Conservation (phyloP, 2,329 filamentous ascomycete genomes). For the Thyridium curvatum region DNA sequence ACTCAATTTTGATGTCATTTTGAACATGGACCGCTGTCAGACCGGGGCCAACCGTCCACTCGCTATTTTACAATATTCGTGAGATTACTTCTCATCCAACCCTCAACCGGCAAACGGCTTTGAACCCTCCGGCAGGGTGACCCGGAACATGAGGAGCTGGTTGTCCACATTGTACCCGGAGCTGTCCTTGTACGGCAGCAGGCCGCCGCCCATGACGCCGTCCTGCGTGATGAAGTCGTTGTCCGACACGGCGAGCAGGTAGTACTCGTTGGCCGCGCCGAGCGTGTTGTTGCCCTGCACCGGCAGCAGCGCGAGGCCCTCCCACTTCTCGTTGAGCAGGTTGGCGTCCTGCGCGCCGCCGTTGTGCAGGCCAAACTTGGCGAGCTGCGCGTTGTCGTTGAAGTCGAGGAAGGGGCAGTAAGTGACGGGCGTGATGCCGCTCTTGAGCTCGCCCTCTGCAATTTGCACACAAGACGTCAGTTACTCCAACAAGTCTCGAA, state of each 20-base stretch:
- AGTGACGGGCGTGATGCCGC: constrained; percentile 46
- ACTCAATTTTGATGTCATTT: too few species aligned
- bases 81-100: constrained; percentile 1
- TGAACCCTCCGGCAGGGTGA: constrained; percentile 26
- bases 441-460: constrained; percentile 44
- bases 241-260: constrained; percentile 61
- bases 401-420: constrained; percentile 65
- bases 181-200: constrained; percentile 47
- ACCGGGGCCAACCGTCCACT: too few species aligned
- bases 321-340: constrained; percentile 73
- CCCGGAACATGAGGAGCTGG: constrained; percentile 57
- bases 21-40: too few species aligned
- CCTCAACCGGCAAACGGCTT: constrained; percentile 23
- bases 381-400: constrained; percentile 59
- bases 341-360: constrained; percentile 52
- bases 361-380: constrained; percentile 62
- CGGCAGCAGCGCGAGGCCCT: constrained; percentile 58
- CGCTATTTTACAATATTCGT: too few species aligned
- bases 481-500: background rate
- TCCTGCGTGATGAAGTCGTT: constrained; percentile 74
- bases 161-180: constrained; percentile 52
- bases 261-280: constrained; percentile 49
- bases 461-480: constrained; percentile 3
- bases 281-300: constrained; percentile 37
- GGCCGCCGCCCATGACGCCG: constrained; percentile 52